These are phyloP conservation scores for Iris macrosiphon DNA, from an alignment of 106 monocot species.

Conservation along the genomic window DNA sequence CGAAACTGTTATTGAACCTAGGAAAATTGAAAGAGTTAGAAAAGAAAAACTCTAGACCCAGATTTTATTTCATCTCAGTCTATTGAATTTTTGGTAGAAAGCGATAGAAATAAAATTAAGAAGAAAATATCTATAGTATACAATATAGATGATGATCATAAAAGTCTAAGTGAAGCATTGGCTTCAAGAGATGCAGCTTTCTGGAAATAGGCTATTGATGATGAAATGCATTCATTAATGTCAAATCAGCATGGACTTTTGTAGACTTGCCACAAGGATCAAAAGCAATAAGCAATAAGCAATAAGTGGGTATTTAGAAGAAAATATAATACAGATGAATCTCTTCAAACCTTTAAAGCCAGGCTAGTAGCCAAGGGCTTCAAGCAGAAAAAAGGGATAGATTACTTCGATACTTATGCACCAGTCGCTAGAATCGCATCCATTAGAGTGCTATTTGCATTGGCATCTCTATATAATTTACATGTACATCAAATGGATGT, in stretches of 20 bases:
- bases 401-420: conserved; percentile 10
- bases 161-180: background rate
- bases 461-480: background rate
- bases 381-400: background rate
- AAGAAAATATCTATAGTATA: background rate
- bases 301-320: conserved; percentile 5
- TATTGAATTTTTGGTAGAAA: background rate
- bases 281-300: conserved; percentile 3
- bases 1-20: background rate
- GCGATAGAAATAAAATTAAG: background rate
- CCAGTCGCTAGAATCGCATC: background rate
- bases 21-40: background rate
- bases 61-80: background rate
- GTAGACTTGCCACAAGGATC: background rate
- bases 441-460: background rate
- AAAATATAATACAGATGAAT: background rate
- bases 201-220: conserved; percentile 2
- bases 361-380: background rate
- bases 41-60: background rate
- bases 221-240: conserved; percentile 4
- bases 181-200: conserved; percentile 4
- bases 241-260: conserved; percentile 5
- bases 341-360: background rate
- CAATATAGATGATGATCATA: background rate
- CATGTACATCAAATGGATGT: conserved; percentile 12